Evolutionary conservation across 495 filamentous ascomycete species (phyloP), one percentile per base, ranked within the genome.

Genomic region (Aspergillus heteromorphus): DNA sequence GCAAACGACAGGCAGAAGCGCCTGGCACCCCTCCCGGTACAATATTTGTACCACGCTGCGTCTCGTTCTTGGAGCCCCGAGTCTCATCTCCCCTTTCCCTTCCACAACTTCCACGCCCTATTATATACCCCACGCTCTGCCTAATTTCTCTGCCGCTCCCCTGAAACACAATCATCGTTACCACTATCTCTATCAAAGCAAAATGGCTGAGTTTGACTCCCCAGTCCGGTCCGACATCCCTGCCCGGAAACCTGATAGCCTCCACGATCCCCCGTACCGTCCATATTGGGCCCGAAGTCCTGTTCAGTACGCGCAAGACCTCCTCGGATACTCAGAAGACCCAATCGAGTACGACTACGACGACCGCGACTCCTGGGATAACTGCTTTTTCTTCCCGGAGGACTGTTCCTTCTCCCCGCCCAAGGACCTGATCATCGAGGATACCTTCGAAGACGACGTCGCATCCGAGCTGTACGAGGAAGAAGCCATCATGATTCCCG

Each of bases 301-400:
- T 36, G 58, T 66, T 30, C 67, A 74, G 52, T 69, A 67, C 64
- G 73, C 74, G 2, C 69, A 72, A 48, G 66, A 75, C 42, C 63
- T 77, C 1, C 59, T 77, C 14, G 70, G 70, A 48, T 69, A 51
- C 55, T 71, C 73, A 16, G 63, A 71, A 60, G 68, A 77, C 29
- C 74, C 72, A 40, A 74, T 77, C 60, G 73, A 73, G 38, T 77
- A 75, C 74, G 73, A 74, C 34, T 59, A 71, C 66, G 58, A 75
- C 63, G 74, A 77, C 63, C 66, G 71, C n/a, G 73, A 74, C 55
- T 74, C 72, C 45, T 63, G 61, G 53, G 74, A 77, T 23, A 77
- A 74, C 53, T 73, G 67, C 48, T 77, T 75, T 54, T 75, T 77
- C 56, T 77, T 75, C 48, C 74, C 74, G 3, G 74, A 77, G 60